A percentile compares a stretch with the other conserved stretches of the same genome.
These are phyloP conservation scores for Reticulascus tulasneorum DNA, from an alignment of 2,329 filamentous ascomycete species.

Conservation along the genomic window DNA sequence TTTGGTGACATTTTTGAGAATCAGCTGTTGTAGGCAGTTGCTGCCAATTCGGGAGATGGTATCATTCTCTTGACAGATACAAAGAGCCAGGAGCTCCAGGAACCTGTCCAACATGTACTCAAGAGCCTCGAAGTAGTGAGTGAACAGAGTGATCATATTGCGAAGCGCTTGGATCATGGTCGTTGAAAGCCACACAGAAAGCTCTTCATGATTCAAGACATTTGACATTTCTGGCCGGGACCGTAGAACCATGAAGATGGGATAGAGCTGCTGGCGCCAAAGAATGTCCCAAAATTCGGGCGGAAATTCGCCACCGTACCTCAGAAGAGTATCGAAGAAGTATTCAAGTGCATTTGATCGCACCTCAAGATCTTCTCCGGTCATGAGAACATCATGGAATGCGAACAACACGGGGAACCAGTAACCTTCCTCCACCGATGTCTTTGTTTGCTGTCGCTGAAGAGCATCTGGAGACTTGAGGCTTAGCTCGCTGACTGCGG, in stretches of 20 bases:
- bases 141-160: slow-evolving; percentile 98
- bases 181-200: slow-evolving; percentile 97
- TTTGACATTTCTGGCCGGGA: slow-evolving; percentile 96
- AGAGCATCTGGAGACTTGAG: slow-evolving; percentile 39
- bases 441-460: slow-evolving; percentile 62
- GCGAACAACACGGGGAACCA: slow-evolving; percentile 99
- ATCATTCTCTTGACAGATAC: slow-evolving; percentile 98
- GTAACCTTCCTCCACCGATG: slow-evolving; percentile 92
- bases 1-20: slow-evolving; percentile 92
- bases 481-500: slow-evolving; percentile 27
- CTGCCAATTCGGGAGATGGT: slow-evolving; percentile 97
- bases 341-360: slow-evolving; percentile 88
- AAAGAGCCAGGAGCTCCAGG: slow-evolving; percentile 86
- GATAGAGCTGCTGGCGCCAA: slow-evolving; percentile 94
- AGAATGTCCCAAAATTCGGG: slow-evolving; percentile 97
- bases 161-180: slow-evolving; percentile 98
- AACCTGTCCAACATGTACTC: slow-evolving; percentile 99
- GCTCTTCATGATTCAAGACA: slow-evolving; percentile 89
- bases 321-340: slow-evolving; percentile 89
- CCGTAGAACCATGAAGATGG: slow-evolving; percentile 96
- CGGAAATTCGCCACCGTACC: slow-evolving; percentile 87
- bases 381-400: slow-evolving; percentile 99
- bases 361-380: slow-evolving; percentile 95
- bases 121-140: slow-evolving; percentile 93
- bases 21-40: slow-evolving; percentile 95